Base-by-base conservation (phyloP, 2,329 filamentous ascomycete species). In the Pseudophaeomoniella oleicola region DNA sequence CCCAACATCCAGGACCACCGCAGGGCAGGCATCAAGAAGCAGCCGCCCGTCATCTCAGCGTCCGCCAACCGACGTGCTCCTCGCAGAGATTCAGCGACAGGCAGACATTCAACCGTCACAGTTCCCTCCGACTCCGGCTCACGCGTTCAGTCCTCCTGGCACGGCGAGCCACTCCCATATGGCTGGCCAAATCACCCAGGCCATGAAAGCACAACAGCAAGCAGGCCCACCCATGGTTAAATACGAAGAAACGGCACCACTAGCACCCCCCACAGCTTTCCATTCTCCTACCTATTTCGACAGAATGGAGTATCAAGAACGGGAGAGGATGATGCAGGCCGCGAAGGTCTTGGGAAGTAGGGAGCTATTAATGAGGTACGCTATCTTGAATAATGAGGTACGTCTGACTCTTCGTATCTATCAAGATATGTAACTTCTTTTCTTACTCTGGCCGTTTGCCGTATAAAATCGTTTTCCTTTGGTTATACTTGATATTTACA, bases 311-410 rank as follows among this genome's bases (percentile, higher is more conserved):
- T 27, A 27, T 27, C 22, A 27, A n/a, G 22, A 27, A 9, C 45
- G 51, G 3, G 47, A 56, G 39, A 30, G 34, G 6, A 42, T 56
- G 2, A 42, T 52, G 14, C 43, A 52, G 30, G 58, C 57, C 1
- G 54, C 49, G 0, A 35, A 41, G 12, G 52, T 58, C 19, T 39
- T 60, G 2, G 52, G 53, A 30, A 56, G 46, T 33, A 44, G 44
- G 6, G 58, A 61, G 42, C 42, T 59, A 51, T 35, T 60, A 22
- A 48, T 58, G 9, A 58, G 57, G 55, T 50, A 48, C 32, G 43
- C 48, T 19, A 42, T 37, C 5, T 46, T 40, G 16, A 34, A 54
- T 34, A 48, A 56, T 18, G 57, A 60, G 53, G 56, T 59, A 9
- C 22, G 22, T 9, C n/a, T n/a, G n/a, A n/a, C n/a, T n/a, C n/a